Evolutionary conservation across 75 land plant species (phyloP).

Genomic region (Pinus tabuliformis): DNA sequence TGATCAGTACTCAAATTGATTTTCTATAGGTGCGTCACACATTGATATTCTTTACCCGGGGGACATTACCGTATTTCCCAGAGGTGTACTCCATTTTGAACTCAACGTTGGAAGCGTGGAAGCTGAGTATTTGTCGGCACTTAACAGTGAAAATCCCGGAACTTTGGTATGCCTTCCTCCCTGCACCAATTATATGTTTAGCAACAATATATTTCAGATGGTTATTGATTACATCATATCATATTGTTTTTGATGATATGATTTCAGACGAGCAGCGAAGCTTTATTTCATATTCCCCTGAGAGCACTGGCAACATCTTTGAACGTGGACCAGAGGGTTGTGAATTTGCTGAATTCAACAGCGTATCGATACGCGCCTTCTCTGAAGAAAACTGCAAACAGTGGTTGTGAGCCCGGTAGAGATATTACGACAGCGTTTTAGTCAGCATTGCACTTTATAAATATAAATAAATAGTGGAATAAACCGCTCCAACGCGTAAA

Average conservation of each 20-base stretch:
- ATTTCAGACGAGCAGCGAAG: background rate
- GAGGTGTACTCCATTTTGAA: conserved; percentile 22
- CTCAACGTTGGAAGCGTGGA: conserved; percentile 16
- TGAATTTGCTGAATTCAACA: background rate
- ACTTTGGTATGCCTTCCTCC: conserved; percentile 4
- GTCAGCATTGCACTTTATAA: too few species aligned
- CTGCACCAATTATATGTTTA: too few species aligned
- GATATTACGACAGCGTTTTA: background rate
- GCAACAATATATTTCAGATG: background rate
- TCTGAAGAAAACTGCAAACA: background rate
- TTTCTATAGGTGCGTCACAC: background rate
- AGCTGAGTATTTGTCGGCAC: conserved; percentile 18
- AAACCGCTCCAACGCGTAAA: too few species aligned
- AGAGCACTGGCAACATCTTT: background rate
- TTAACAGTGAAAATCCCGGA: conserved; percentile 25
- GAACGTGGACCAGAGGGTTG: background rate
- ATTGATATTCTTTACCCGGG: conserved; percentile 20
- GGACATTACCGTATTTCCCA: conserved; percentile 21
- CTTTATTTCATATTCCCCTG: background rate
- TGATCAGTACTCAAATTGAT: too few species aligned
- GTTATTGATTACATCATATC: background rate
- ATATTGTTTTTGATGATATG: too few species aligned
- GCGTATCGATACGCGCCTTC: background rate
- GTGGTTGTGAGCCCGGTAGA: background rate
- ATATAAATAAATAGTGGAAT: too few species aligned